Base-by-base conservation (phyloP, 129 eudicot species). In the Calendula officinalis region DNA sequence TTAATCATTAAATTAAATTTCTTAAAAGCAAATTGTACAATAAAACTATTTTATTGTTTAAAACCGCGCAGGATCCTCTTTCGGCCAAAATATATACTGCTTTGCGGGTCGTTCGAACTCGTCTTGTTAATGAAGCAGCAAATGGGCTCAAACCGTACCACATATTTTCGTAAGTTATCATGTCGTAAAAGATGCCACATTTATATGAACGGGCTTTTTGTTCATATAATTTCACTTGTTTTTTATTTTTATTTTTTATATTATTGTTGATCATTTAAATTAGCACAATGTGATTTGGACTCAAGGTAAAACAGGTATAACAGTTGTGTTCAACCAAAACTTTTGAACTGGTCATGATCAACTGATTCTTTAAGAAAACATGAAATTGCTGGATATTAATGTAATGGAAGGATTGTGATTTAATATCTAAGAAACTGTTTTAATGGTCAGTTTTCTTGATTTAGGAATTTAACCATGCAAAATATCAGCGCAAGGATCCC, bases 401-500 rank as follows among this genome's bases (percentile, higher is more conserved):
- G 10, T 12, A 10, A n/a, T 1, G 32, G 17, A 48, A 8, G 45
- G 64, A 36, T 17, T 52, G 38, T 34, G 47, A 16, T 64, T 72
- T 55, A 5, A 39, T 71, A 34, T 33, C 57, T 32, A 48, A 46
- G 17, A 39, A 60, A 6, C 62, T n/a, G n/a, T 47, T 33, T 39
- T 67, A 32, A 60, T 56, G 35, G 46, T 27, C 57, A 59, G 16
- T 60, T 47, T 61, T 74, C 13, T 73, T 65, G 72, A 50, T 65
- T 45, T 70, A 91, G 98, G 67, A 77, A 82, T 47, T 34, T 69
- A 7, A 69, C 75, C 38, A 50, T 91, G 60, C 90, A 75, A 4
- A 55, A 44, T 37, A 84, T 91, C 48, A 66, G 94, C 73, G 56
- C 1, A 67, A 76, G 56, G 74, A 62, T 87, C 15, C 98, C 98